A percentile compares a stretch with the other conserved stretches of the same genome.
Evolutionary conservation across 2,329 filamentous ascomycete genomes (phyloP).

Genomic region (Fusarium devonianum): DNA sequence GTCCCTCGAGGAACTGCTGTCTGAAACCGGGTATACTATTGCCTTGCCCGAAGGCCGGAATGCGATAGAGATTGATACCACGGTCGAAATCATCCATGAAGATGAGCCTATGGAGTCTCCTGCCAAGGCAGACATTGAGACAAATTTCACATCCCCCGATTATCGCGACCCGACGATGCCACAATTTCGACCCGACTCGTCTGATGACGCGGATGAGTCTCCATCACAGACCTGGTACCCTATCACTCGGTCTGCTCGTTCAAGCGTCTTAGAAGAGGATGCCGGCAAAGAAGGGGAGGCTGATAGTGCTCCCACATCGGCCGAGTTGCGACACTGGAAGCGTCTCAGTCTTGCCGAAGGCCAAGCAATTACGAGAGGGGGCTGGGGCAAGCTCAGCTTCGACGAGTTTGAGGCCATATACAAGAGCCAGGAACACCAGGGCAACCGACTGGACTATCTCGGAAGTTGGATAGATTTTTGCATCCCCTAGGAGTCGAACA

Average conservation of each 20-base stretch:
- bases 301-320: constrained; percentile 35
- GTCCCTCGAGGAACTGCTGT: constrained; percentile 49
- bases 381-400: constrained; percentile 78
- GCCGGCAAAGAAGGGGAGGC: constrained; percentile 17
- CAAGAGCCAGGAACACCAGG: constrained; percentile 67
- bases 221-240: constrained; percentile 33
- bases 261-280: constrained; percentile 4
- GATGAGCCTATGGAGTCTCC: constrained; percentile 27
- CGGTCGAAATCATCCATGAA: constrained; percentile 36
- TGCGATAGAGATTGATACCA: constrained; percentile 45
- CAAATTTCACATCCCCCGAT: constrained; percentile 11
- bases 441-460: constrained; percentile 77
- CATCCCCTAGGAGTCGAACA: constrained; percentile 58
- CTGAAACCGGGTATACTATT: constrained; percentile 55
- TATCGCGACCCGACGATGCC: constrained; percentile 70
- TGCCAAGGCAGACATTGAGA: constrained; percentile 27
- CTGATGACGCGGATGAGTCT: constrained; percentile 30
- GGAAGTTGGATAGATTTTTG: constrained; percentile 90
- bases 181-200: constrained; percentile 69
- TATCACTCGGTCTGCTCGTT: constrained; percentile 18
- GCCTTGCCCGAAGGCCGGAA: constrained; percentile 44
- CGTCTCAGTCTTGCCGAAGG: constrained; percentile 69
- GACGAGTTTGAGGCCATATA: constrained; percentile 82
- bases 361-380: constrained; percentile 75
- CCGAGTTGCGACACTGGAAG: constrained; percentile 58